Percentiles rank a stretch among this genome's conserved stretches.
Conservation (phyloP, 192 early-diverging fungal genomes). For the Haplosporangium gracile region DNA sequence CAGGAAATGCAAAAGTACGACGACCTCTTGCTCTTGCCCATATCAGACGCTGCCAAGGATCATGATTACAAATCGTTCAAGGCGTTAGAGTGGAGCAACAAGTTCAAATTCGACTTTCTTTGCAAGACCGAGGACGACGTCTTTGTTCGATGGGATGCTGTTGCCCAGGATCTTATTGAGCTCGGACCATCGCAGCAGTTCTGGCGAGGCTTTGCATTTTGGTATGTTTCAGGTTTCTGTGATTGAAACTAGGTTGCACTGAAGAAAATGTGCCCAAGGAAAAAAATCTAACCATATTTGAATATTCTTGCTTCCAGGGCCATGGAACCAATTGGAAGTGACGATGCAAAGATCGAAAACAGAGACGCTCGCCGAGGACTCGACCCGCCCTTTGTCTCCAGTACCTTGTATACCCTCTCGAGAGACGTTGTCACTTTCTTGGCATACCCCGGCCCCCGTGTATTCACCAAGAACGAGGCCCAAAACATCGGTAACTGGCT, state of each 20-base stretch:
- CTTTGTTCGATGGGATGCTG: conserved; percentile 70
- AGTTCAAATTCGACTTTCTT: conserved; percentile 67
- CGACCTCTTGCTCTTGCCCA: conserved; percentile 66
- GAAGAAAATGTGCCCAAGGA: background rate
- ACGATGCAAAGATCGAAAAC: conserved; percentile 65
- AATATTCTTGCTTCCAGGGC: conserved; percentile 53
- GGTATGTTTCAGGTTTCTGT: conserved; percentile 52
- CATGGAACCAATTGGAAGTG: conserved; percentile 62
- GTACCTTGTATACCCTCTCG: conserved; percentile 70
- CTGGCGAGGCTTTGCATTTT: conserved; percentile 70
- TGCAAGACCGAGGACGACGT: conserved; percentile 74
- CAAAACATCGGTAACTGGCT: conserved; percentile 74
- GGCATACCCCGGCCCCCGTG: conserved; percentile 63
- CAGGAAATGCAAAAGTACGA: conserved; percentile 60
- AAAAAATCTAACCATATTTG: background rate
- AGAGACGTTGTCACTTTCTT: conserved; percentile 65
- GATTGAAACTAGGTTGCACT: background rate
- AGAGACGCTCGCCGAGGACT: conserved; percentile 60
- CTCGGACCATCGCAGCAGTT: conserved; percentile 63
- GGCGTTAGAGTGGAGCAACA: conserved; percentile 66
- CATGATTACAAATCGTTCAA: conserved; percentile 68
- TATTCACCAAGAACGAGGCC: conserved; percentile 71
- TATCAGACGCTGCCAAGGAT: conserved; percentile 65
- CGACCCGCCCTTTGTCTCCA: conserved; percentile 71
- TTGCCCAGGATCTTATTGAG: conserved; percentile 59